Percentiles rank a stretch among this genome's conserved stretches.
These are phyloP conservation scores for Xylona heveae DNA, from an alignment of 495 filamentous ascomycete species.

Conservation along the genomic window DNA sequence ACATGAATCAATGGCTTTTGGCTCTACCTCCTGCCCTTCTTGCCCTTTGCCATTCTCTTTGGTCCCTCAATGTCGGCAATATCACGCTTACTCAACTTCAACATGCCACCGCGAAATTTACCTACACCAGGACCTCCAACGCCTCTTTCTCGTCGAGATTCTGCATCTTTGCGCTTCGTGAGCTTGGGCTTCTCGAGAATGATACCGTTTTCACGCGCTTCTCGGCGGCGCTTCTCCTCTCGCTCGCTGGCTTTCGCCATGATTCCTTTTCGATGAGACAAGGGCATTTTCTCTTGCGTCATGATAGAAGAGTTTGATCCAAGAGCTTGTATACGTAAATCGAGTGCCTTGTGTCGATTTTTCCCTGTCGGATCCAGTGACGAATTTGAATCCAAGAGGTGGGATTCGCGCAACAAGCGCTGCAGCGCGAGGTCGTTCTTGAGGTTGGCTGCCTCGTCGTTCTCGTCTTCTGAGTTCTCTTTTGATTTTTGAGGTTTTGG, in stretches of 20 bases:
- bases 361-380: conserved; percentile 41
- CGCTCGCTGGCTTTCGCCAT: conserved; percentile 33
- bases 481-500: conserved; percentile 9
- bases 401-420: conserved; percentile 73
- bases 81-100: conserved; percentile 62
- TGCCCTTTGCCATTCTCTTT: too few relatives aligned
- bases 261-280: conserved; percentile 62
- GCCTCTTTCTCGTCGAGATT: conserved; percentile 35
- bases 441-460: conserved; percentile 37
- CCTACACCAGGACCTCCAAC: conserved; percentile 60
- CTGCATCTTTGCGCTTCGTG: conserved; percentile 11
- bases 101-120: conserved; percentile 53
- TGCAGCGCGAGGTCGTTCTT: conserved; percentile 89
- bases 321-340: conserved; percentile 59
- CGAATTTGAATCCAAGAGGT: conserved; percentile 51
- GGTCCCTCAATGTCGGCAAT: conserved; percentile 41
- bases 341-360: conserved; percentile 52
- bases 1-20: too few relatives aligned
- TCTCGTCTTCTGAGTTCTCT: conserved; percentile 23
- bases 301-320: conserved; percentile 58
- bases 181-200: conserved; percentile 51
- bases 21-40: too few relatives aligned
- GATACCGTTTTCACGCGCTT: conserved; percentile 79
- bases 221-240: conserved; percentile 48
- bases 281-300: conserved; percentile 64